These are phyloP conservation scores for Trametes maxima DNA, from an alignment of 768 basidiomycete genomes.

Conservation along the genomic window DNA sequence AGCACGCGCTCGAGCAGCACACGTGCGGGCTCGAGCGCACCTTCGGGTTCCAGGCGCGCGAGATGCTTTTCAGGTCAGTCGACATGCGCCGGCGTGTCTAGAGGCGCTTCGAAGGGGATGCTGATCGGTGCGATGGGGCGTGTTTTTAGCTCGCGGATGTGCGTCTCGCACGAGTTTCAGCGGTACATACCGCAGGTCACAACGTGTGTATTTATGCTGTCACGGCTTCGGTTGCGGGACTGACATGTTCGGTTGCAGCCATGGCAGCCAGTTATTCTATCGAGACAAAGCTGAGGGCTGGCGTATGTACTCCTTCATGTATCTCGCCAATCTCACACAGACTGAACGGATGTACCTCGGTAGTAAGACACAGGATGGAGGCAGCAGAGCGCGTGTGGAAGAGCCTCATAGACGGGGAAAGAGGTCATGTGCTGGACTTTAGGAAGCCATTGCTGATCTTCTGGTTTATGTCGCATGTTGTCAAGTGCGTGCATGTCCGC, in stretches of 20 bases:
- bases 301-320: conserved; percentile 22
- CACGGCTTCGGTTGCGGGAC: neutral
- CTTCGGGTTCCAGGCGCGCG: conserved; percentile 69
- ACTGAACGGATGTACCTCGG: neutral
- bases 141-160: conserved; percentile 59
- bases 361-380: conserved; percentile 11
- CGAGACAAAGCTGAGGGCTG: conserved; percentile 33
- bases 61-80: conserved; percentile 76
- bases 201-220: conserved; percentile 43
- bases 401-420: neutral
- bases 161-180: conserved; percentile 69
- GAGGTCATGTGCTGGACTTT: conserved; percentile 1
- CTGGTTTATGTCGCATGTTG: conserved; percentile 78
- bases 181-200: conserved; percentile 61
- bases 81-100: neutral
- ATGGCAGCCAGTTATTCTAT: conserved; percentile 28
- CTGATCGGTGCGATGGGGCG: neutral
- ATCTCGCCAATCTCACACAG: neutral
- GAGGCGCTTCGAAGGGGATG: neutral
- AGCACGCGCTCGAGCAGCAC: conserved; percentile 61
- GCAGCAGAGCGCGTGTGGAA: conserved; percentile 13
- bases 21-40: conserved; percentile 67
- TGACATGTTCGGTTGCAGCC: conserved; percentile 13
- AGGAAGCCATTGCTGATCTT: conserved; percentile 69
- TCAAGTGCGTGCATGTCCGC: conserved; percentile 41